Base-by-base conservation (phyloP, 2,329 filamentous ascomycete genomes). In the Fusarium newnesense region DNA sequence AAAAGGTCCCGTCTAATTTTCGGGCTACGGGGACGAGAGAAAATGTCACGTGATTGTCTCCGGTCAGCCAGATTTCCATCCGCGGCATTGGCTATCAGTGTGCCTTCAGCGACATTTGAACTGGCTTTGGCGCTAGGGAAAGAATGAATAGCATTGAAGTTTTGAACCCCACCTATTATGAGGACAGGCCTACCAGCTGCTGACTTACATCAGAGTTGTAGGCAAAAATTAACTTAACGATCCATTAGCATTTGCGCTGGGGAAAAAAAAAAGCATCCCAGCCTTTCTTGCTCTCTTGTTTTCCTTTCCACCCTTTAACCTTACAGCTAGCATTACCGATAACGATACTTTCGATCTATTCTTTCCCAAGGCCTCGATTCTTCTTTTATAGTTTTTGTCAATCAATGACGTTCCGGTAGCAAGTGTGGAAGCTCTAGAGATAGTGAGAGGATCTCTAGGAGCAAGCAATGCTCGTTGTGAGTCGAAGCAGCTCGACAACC, bases 381-480 rank as follows among this genome's bases (percentile, higher is more conserved):
- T 63, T 49, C 66, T 53, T 43, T 40, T 57, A 61, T 59, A 64
- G 30, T 39, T 73, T 68, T 56, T 64, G 58, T 56, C 75, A 64
- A 75, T 87, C 87, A 89, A 91, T 91, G 89, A 87, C 83, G 83
- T 79, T 80, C 79, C 88, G 91, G 88, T 93, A 96, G 94, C 86
- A 91, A 84, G 84, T 83, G 85, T 87, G 86, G 85, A 82, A 88
- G 90, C 90, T 93, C 91, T 93, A 91, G 92, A 91, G 92, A 92
- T 92, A 88, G 87, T 90, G 89, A 89, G 88, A 91, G 88, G 86
- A 89, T 92, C 91, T 92, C 90, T 93, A 91, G 90, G 89, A 90
- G 90, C 87, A 86, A 88, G 87, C 85, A 86, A 86, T 84, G 82
- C 82, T 84, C 77, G 81, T 85, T 77, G 89, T 91, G 83, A 83